A percentile compares a stretch with the other conserved stretches of the same genome.
Evolutionary conservation across 2,329 filamentous ascomycete genomes (phyloP).

Genomic region (Mollisia scopiformis): DNA sequence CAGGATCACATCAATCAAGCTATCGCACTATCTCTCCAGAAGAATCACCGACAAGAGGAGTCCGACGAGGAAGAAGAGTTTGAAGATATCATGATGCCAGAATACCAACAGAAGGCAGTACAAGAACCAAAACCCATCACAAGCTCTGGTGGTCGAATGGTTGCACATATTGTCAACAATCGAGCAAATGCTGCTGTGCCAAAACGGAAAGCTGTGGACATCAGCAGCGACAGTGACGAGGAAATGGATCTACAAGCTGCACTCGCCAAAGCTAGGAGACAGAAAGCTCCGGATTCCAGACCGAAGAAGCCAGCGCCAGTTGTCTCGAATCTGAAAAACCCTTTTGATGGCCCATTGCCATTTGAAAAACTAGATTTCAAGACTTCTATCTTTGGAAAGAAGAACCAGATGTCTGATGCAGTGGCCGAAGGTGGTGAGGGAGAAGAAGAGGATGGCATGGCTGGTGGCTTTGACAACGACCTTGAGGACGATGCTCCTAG

Average conservation of each 20-base stretch:
- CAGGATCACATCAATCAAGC: slow-evolving; percentile 80
- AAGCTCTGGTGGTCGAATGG: slow-evolving; percentile 59
- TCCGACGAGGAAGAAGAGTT: slow-evolving; percentile 45
- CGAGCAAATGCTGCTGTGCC: slow-evolving; percentile 65
- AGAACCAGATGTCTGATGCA: slow-evolving; percentile 30
- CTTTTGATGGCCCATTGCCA: slow-evolving; percentile 80
- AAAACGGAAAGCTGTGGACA: slow-evolving; percentile 41
- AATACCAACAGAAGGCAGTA: slow-evolving; percentile 60
- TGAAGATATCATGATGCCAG: slow-evolving; percentile 54
- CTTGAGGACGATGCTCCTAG: slow-evolving; percentile 37
- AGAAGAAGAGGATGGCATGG: slow-evolving; percentile 30
- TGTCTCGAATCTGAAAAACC: slow-evolving; percentile 59
- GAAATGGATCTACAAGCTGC: slow-evolving; percentile 82
- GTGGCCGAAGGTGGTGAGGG: slow-evolving; percentile 22
- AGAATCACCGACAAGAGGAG: slow-evolving; percentile 50
- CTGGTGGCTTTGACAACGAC: slow-evolving; percentile 43
- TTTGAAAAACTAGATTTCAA: slow-evolving; percentile 85
- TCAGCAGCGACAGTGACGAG: slow-evolving; percentile 62
- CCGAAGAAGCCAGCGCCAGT: slow-evolving; percentile 38
- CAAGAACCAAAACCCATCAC: slow-evolving; percentile 54
- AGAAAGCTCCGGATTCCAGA: slow-evolving; percentile 46
- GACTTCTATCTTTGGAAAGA: slow-evolving; percentile 58
- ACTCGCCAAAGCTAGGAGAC: slow-evolving; percentile 70
- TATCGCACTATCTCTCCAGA: slow-evolving; percentile 82
- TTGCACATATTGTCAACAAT: slow-evolving; percentile 76